Evolutionary conservation across 306 rosid genomes (phyloP), one percentile per base, ranked within the genome.

Genomic region (Dryas octopetala): DNA sequence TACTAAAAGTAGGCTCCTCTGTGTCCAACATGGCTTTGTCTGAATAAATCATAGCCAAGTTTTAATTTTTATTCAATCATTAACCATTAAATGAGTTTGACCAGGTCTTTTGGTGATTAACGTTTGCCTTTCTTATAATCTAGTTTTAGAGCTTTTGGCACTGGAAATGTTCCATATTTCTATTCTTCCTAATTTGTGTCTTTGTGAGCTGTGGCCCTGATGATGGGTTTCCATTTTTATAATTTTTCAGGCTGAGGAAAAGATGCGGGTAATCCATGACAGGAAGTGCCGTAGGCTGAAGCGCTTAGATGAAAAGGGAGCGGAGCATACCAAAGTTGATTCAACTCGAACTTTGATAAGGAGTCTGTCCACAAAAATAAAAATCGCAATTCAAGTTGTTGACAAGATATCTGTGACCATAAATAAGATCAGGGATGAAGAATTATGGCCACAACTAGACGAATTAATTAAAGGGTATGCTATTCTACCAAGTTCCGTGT

Each of bases 361-460:
- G 86, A 82, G 78, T 74, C 87, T 96, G 73, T 96, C 99, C 69
- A 88, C 98, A 79, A 92, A 88, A 86, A 96, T 96, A 66, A 86
- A 82, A 84, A 92, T 96, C 73, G 97, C 99, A 48, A 96, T 96
- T 83, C 93, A 96, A 76, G 97, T 90, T 50, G 98, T 96, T 72
- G 99, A 96, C 79, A 89, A 78, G 85, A 85, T 88, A 68, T 96
- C 99, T 46, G 79, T 89, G 88, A 90, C 98, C 7, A 92, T 96
- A 86, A 92, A 81, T 78, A 96, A 87, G 79, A 92, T 92, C 61
- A 83, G 98, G 82, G 99, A 96, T 76, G 98, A 90, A 82, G 99
- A 96, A 79, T 77, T 96, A 52, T 96, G 97, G 94, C 99, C 99
- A 1, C 98, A 83, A 80, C 86, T 96, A 71, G 86, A 78, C 75